These are phyloP conservation scores for Ballota nigra DNA, from an alignment of 257 asterid genomes.

Conservation along the genomic window DNA sequence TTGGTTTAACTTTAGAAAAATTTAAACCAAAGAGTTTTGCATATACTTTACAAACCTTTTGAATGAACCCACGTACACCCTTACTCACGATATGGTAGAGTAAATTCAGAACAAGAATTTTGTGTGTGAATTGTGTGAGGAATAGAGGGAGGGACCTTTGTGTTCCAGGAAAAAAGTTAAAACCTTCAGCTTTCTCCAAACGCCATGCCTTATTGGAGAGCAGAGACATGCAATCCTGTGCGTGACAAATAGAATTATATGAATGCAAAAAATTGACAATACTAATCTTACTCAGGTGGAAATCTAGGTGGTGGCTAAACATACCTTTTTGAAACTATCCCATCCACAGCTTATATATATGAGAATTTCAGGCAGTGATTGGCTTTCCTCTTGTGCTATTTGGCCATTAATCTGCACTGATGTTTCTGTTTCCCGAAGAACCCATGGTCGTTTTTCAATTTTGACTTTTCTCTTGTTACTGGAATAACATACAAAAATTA, in stretches of 20 bases:
- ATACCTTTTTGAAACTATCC: slow-evolving; percentile 91
- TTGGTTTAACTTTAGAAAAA: background rate
- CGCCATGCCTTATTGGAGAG: slow-evolving; percentile 69
- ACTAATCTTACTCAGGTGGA: background rate
- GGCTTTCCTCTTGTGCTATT: slow-evolving; percentile 44
- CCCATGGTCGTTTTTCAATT: slow-evolving; percentile 87
- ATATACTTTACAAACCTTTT: background rate
- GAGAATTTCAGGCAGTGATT: slow-evolving; percentile 68
- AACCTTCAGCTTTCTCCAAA: slow-evolving; percentile 85
- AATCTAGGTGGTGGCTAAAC: slow-evolving; percentile 14
- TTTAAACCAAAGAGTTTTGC: background rate
- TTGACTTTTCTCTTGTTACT: slow-evolving; percentile 41
- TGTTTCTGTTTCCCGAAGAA: slow-evolving; percentile 72
- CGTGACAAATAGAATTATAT: slow-evolving; percentile 19
- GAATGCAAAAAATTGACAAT: slow-evolving; percentile 4
- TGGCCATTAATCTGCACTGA: slow-evolving; percentile 48
- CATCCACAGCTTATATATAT: slow-evolving; percentile 95
- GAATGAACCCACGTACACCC: background rate
- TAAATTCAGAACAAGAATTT: background rate
- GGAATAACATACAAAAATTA: slow-evolving; percentile 25
- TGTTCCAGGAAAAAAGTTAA: slow-evolving; percentile 91
- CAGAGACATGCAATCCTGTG: slow-evolving; percentile 80
- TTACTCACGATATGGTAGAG: slow-evolving; percentile 9
- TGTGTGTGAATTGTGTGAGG: background rate
- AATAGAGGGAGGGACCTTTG: slow-evolving; percentile 59